Base-by-base conservation (phyloP, 2,329 filamentous ascomycete species). In the Penicillium oxalicum region DNA sequence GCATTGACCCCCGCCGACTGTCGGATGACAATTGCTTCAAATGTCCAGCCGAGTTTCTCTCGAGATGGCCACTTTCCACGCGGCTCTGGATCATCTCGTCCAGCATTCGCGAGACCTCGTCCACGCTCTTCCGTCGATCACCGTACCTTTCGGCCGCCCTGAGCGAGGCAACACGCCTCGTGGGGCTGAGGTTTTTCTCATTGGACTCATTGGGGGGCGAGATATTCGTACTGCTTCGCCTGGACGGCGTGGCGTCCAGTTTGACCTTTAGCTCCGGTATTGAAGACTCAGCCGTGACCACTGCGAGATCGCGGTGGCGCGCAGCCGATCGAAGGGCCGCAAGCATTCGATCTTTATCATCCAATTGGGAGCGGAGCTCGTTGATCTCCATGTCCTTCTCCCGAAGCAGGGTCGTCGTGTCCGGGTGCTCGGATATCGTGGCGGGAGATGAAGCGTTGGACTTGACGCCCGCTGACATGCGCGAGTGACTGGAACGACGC, bases 31-130 rank as follows among this genome's bases (percentile, higher is more conserved):
- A 65, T 42, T 82, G 79, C 29, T 52, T 58, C 44, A 88, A 78
- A 61, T 83, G 88, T 36, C 84, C 86, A 51, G 84, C 76, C 44
- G 73, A 72, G 45, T 83, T 78, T 60, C 86, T 82, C 28, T 88
- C 76, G 24, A 88, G 72, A 47, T 88, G 82, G 24, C 87, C 88
- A 45, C 77, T 82, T 59, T 93, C 87, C 45, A 94, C 86, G 49
- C 87, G 83, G 63, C 91, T 87, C 63, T 91, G 87, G 51, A 96
- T 93, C 91, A 97, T 96, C 70, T 95, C 89, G 61, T 97, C 91
- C 26, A 96, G 79, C 74, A 96, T 90, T 61, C 84, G 82, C 57
- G 88, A 95, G 83, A 96, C 91, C 69, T 95, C 91, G 59, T 95
- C 90, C 32, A 93, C 86, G 57, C 87, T 88, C 73, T 79, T 77